These are phyloP conservation scores for Fusarium nurragi DNA, from an alignment of 2,329 filamentous ascomycete genomes.

Conservation along the genomic window DNA sequence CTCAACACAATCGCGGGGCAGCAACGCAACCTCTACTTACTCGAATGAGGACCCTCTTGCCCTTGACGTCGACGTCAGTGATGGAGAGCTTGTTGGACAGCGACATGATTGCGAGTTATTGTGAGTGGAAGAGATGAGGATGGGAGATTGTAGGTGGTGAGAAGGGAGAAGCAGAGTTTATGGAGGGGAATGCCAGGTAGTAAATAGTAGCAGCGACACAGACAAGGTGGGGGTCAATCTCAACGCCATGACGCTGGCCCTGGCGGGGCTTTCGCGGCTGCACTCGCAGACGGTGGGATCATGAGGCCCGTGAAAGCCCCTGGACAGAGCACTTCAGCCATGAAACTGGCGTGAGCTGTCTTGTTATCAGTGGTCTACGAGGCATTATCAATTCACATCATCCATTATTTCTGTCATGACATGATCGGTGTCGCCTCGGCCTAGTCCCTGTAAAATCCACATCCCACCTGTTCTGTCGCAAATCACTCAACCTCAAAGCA, in stretches of 20 bases:
- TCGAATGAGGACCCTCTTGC: conserved; percentile 96
- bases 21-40: conserved; percentile 65
- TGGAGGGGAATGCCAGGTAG: conserved; percentile 24
- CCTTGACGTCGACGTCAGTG: conserved; percentile 95
- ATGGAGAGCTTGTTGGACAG: conserved; percentile 98
- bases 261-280: conserved; percentile 38
- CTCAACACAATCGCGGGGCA: conserved; percentile 46
- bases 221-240: conserved; percentile 31
- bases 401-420: conserved; percentile 6
- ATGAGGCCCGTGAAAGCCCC: conserved; percentile 25
- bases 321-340: conserved; percentile 19
- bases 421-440: conserved; percentile 27
- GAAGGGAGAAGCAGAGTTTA: conserved; percentile 38
- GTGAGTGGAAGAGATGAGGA: not conserved
- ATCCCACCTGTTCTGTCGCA: not conserved
- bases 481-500: conserved; percentile 8
- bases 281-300: conserved; percentile 33
- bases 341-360: conserved; percentile 22
- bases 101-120: conserved; percentile 74
- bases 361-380: not conserved
- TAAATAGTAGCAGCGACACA: conserved; percentile 14
- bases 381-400: conserved; percentile 1
- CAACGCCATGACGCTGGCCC: conserved; percentile 28
- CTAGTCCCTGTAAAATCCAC: conserved; percentile 9
- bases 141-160: conserved; percentile 28